Evolutionary conservation across 2,329 filamentous ascomycete genomes (phyloP), one percentile per base, ranked within the genome.

Genomic region (Aspergillus pseudoviridinutans): DNA sequence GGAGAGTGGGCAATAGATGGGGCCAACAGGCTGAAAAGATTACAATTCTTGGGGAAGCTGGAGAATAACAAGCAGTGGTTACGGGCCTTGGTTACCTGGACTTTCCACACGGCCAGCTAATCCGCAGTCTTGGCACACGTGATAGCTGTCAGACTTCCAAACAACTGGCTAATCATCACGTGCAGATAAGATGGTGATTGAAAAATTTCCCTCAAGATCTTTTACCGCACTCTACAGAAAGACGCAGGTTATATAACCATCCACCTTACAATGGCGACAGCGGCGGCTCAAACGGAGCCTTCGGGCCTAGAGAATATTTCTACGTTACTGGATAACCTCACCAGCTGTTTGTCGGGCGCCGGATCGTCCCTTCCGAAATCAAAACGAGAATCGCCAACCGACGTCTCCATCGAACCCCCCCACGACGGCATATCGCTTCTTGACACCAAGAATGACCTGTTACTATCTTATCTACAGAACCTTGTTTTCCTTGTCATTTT

Each of bases 401-500:
- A 88, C 49, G 85, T 92, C 58, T 86, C 87, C 14, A 83, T 95
- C 58, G 79, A 88, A 51, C 85, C 90, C n/a, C 88, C 90, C 1
- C 82, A 87, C 62, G 87, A 96, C 67, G 93, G 94, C 70, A 94
- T 99, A 58, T 97, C 94, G 0, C 85, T 99, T 1, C 87, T 99
- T 68, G 92, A 97, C 71, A 87, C 91, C 63, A 99, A 99, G 79
- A 97, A 95, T 76, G 94, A 99, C 72, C 83, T 99, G n/a, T 86
- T 99, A 20, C 86, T 99, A 42, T 93, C 93, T 3, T 99, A 99
- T 75, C 82, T 99, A 0, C 93, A 99, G 69, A 95, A 96, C 68
- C 85, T 97, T 3, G 90, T 94, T 49, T 96, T 96, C 66, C 79
- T 96, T 44, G 88, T 96, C 49, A 79, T 96, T 1, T 76, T 95